Conservation (phyloP, 306 rosid genomes). For the Arachis hypogaea region DNA sequence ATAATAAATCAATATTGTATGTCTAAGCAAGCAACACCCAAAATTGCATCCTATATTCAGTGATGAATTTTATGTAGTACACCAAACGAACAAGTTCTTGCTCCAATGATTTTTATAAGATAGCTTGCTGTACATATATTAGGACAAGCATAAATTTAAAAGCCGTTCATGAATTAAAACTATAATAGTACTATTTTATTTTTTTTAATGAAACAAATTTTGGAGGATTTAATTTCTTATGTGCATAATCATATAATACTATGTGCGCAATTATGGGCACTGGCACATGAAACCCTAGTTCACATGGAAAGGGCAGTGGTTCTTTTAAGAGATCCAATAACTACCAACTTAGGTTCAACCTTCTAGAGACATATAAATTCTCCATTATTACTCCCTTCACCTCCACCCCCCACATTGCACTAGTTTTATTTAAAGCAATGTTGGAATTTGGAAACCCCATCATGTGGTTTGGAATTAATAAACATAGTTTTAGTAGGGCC, state of each 20-base stretch:
- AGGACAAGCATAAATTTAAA: constrained; percentile 29
- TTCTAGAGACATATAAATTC: background rate
- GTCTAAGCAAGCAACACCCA: constrained; percentile 29
- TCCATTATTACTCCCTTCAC: background rate
- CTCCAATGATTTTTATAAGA: constrained; percentile 11
- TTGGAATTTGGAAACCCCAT: background rate
- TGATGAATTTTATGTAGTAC: too few species aligned
- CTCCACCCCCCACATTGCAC: too few species aligned
- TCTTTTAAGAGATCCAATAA: constrained; percentile 22
- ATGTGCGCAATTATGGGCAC: constrained; percentile 31
- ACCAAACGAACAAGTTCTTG: constrained; percentile 30
- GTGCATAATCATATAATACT: background rate
- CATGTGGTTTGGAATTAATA: background rate
- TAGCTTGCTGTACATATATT: constrained; percentile 24
- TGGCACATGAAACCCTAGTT: constrained; percentile 21
- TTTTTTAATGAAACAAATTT: background rate
- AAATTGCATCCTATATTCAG: constrained; percentile 23
- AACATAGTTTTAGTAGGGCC: background rate
- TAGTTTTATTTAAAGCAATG: too few species aligned
- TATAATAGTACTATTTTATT: background rate
- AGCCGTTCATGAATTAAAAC: background rate
- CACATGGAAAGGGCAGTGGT: constrained; percentile 26
- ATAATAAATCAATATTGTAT: background rate
- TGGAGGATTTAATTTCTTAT: background rate
- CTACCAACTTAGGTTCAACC: background rate